Percentiles rank a stretch among this genome's conserved stretches.
Conservation (phyloP, 202 grass and related monocot genomes). For the Carex arenaria region DNA sequence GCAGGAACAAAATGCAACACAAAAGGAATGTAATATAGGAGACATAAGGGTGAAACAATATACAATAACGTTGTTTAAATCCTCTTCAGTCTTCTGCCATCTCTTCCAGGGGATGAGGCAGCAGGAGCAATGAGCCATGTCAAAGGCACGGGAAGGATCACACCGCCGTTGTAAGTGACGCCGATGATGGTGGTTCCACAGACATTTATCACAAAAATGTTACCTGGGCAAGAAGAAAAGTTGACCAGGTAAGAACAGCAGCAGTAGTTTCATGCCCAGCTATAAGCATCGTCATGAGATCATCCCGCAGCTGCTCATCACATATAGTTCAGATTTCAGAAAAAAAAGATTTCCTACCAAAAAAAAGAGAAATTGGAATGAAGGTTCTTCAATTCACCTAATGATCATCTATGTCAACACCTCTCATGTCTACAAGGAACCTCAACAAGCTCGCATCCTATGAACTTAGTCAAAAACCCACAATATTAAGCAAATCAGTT, state of each 20-base stretch:
- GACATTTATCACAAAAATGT: neutral
- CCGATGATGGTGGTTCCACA: neutral
- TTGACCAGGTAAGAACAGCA: conserved; percentile 91
- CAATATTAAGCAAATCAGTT: neutral
- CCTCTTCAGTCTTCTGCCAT: too few relatives aligned
- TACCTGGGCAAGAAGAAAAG: conserved; percentile 87
- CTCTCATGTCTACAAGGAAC: conserved; percentile 97
- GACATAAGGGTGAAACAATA: too few relatives aligned
- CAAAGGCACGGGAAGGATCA: too few relatives aligned
- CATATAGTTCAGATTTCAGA: neutral
- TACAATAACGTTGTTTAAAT: too few relatives aligned
- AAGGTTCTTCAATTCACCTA: conserved; percentile 44
- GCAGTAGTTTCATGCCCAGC: conserved; percentile 99
- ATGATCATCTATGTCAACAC: conserved; percentile 81
- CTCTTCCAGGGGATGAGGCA: too few relatives aligned
- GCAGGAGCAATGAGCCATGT: too few relatives aligned
- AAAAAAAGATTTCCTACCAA: neutral
- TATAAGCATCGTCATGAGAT: conserved; percentile 99
- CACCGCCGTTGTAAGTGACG: too few relatives aligned
- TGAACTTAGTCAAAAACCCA: conserved; percentile 13
- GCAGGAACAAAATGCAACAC: too few relatives aligned
- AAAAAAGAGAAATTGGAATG: neutral
- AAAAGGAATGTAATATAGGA: too few relatives aligned
- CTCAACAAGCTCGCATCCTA: conserved; percentile 90
- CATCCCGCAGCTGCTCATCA: conserved; percentile 70